Conservation (phyloP, 805 yeast species). For the Candida qinlingensis region DNA sequence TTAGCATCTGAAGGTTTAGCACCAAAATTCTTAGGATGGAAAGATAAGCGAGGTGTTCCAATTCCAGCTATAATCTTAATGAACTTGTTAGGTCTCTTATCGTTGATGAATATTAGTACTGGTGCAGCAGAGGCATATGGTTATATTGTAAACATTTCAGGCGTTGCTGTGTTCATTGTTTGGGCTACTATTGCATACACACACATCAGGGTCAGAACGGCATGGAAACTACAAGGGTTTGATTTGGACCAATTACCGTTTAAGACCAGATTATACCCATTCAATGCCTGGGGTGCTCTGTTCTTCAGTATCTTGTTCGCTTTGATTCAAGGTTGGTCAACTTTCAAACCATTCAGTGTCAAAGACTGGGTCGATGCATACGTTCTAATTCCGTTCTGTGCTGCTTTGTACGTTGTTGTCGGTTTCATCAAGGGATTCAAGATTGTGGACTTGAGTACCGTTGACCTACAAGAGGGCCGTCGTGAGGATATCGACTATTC, state of each 20-base stretch:
- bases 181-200: constrained; percentile 63
- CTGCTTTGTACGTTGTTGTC: constrained; percentile 36
- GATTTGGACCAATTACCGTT: constrained; percentile 64
- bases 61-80: constrained; percentile 53
- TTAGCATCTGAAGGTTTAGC: constrained; percentile 60
- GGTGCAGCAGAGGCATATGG: constrained; percentile 56
- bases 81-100: constrained; percentile 56
- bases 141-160: constrained; percentile 70
- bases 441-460: constrained; percentile 36
- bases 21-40: constrained; percentile 46
- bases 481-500: constrained; percentile 31
- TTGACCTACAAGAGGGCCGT: constrained; percentile 48
- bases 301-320: constrained; percentile 35
- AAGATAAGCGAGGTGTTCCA: constrained; percentile 59
- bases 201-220: constrained; percentile 65
- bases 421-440: constrained; percentile 34
- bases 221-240: constrained; percentile 58
- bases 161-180: constrained; percentile 69
- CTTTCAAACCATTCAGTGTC: constrained; percentile 43
- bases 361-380: constrained; percentile 56
- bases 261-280: constrained; percentile 53
- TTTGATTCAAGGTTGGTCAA: constrained; percentile 46
- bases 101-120: constrained; percentile 50
- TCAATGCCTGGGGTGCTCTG: constrained; percentile 36
- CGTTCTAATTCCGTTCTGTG: constrained; percentile 53